A percentile compares a stretch with the other conserved stretches of the same genome.
Evolutionary conservation across 768 basidiomycete genomes (phyloP).

Genomic region (Suillus brevipes): DNA sequence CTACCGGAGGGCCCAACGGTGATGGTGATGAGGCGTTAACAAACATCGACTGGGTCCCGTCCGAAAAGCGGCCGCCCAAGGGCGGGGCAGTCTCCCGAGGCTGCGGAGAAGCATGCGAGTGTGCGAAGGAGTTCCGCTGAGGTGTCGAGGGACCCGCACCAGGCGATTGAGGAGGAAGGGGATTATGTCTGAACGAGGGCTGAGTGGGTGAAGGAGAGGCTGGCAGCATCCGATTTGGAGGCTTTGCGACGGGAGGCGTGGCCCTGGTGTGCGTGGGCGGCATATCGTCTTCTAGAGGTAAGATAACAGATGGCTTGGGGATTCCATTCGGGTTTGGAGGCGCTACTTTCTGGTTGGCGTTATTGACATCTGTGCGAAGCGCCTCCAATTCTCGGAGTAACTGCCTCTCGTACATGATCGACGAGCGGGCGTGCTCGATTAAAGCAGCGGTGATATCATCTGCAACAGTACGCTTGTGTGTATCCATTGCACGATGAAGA

Average conservation of each 20-base stretch:
- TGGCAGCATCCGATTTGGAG: constrained; percentile 22
- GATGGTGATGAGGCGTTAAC: constrained; percentile 47
- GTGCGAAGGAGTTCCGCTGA: constrained; percentile 26
- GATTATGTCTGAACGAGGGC: constrained; percentile 28
- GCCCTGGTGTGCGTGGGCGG: constrained; percentile 27
- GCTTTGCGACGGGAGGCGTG: constrained; percentile 22
- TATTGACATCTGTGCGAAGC: constrained; percentile 71
- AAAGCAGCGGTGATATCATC: constrained; percentile 89
- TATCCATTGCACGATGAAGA: constrained; percentile 80
- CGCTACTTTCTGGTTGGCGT: constrained; percentile 60
- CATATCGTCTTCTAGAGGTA: constrained; percentile 62
- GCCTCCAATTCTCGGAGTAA: constrained; percentile 85
- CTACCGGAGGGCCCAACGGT: constrained; percentile 35
- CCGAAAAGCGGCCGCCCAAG: constrained; percentile 64
- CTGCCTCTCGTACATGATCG: constrained; percentile 90
- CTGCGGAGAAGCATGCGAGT: constrained; percentile 23
- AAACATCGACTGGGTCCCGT: constrained; percentile 83
- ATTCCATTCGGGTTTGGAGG: constrained; percentile 47
- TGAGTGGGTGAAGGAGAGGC: constrained; percentile 19
- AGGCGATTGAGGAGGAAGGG: constrained; percentile 47
- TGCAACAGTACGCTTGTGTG: constrained; percentile 83
- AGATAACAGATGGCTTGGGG: constrained; percentile 62
- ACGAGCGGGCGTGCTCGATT: constrained; percentile 90
- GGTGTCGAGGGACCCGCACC: constrained; percentile 55
- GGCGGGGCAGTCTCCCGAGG: constrained; percentile 44